Evolutionary conservation across 148 eudicot genomes (phyloP).

Genomic region (Chenopodium formosanum): DNA sequence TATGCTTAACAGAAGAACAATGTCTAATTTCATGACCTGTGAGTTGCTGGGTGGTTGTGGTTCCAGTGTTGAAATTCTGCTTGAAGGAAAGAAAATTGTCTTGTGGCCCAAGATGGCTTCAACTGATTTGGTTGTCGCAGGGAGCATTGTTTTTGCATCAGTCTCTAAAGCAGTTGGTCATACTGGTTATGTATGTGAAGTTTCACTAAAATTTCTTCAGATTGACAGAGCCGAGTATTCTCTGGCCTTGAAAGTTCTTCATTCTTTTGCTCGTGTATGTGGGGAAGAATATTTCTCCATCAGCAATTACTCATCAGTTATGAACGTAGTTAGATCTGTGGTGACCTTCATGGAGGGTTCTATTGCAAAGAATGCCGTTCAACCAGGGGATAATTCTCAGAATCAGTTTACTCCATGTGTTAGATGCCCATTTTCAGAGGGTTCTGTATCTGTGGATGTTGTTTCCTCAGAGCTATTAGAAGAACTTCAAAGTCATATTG

Average conservation of each 20-base stretch:
- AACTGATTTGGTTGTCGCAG: conserved; percentile 47
- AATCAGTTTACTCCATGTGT: conserved; percentile 39
- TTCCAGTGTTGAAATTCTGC: conserved; percentile 33
- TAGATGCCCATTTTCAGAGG: conserved; percentile 63
- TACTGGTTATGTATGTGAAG: conserved; percentile 55
- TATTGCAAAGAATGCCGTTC: conserved; percentile 23
- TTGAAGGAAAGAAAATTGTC: conserved; percentile 28
- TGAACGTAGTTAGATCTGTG: conserved; percentile 60
- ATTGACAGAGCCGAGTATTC: conserved; percentile 35
- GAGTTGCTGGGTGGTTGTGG: conserved; percentile 22
- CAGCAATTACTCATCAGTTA: conserved; percentile 33
- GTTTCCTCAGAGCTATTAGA: conserved; percentile 46
- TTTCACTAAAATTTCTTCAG: conserved; percentile 47
- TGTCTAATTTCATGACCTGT: conserved; percentile 28
- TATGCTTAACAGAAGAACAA: conserved; percentile 44
- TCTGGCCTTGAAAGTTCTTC: conserved; percentile 52
- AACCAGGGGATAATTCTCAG: conserved; percentile 11
- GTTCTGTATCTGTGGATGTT: conserved; percentile 46
- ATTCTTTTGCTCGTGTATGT: conserved; percentile 60
- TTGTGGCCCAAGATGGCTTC: conserved; percentile 45
- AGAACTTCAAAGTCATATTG: conserved; percentile 34
- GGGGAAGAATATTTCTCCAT: conserved; percentile 50
- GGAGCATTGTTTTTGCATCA: conserved; percentile 57
- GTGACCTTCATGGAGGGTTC: conserved; percentile 43
- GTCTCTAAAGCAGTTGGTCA: conserved; percentile 52